Evolutionary conservation across 1,284 basidiomycete genomes (phyloP).

Genomic region (Chondrostereum purpureum): DNA sequence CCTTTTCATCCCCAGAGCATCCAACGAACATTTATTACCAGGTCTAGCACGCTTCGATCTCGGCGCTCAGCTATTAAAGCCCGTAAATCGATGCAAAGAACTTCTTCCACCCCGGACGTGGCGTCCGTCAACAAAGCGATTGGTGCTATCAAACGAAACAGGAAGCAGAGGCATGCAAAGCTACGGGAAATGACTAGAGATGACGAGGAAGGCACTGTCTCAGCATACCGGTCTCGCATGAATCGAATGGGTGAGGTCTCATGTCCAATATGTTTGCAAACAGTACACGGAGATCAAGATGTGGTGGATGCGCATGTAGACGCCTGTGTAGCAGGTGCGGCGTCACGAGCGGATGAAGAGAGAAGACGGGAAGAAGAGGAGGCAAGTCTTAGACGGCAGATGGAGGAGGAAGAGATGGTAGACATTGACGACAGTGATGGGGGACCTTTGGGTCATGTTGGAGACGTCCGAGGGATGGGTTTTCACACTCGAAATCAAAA

Average conservation of each 20-base stretch:
- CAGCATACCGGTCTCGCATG: slow-evolving; percentile 17
- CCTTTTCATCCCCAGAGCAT: slow-evolving; percentile 14
- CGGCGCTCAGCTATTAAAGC: slow-evolving; percentile 63
- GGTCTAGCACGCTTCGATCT: slow-evolving; percentile 34
- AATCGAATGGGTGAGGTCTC: slow-evolving; percentile 33
- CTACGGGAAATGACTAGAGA: slow-evolving; percentile 60
- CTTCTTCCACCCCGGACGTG: slow-evolving; percentile 29
- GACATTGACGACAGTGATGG: slow-evolving; percentile 26
- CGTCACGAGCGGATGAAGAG: slow-evolving; percentile 30
- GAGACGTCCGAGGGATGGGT: slow-evolving; percentile 48
- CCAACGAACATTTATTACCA: slow-evolving; percentile 23
- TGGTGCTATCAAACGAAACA: slow-evolving; percentile 50
- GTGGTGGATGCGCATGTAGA: slow-evolving; percentile 73
- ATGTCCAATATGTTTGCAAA: slow-evolving; percentile 61
- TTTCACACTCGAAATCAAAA: slow-evolving; percentile 53
- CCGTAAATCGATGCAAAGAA: slow-evolving; percentile 36
- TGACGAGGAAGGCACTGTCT: slow-evolving; percentile 38
- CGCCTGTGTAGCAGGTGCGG: slow-evolving; percentile 48
- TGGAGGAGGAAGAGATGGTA: slow-evolving; percentile 28
- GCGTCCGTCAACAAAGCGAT: slow-evolving; percentile 42
- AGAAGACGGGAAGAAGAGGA: slow-evolving; percentile 37
- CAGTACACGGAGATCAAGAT: slow-evolving; percentile 58
- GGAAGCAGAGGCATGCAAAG: slow-evolving; percentile 55
- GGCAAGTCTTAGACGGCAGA: slow-evolving; percentile 22
- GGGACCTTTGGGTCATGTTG: slow-evolving; percentile 32